Evolutionary conservation across 1,284 basidiomycete species (phyloP).

Genomic region (Prillingera fragicola): DNA sequence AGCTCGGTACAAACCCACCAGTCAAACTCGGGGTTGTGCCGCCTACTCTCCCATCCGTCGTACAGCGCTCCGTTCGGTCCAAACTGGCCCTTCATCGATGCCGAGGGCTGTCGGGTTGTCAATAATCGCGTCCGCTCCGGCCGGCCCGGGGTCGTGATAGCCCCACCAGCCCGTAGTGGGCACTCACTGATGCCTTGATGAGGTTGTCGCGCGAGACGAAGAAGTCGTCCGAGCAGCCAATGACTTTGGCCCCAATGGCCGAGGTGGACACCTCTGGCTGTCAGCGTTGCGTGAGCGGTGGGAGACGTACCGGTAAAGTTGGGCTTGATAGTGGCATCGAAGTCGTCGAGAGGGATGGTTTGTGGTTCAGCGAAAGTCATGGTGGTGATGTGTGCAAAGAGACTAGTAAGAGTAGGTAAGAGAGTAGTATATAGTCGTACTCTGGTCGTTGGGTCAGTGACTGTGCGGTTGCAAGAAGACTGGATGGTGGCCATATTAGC

Average conservation of each 20-base stretch:
- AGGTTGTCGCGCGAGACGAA: conserved; percentile 83
- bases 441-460: no score
- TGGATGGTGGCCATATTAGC: no score
- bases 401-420: neutral
- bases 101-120: conserved; percentile 57
- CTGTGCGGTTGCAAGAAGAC: no score
- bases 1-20: conserved; percentile 58
- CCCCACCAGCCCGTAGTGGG: neutral
- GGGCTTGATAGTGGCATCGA: conserved; percentile 56
- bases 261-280: conserved; percentile 78
- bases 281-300: neutral
- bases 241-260: conserved; percentile 70
- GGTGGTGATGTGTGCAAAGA: neutral
- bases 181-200: conserved; percentile 68
- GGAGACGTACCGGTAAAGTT: conserved; percentile 56
- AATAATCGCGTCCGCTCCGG: no score
- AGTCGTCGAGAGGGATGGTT: conserved; percentile 53
- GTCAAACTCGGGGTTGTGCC: conserved; percentile 82
- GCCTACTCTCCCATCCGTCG: conserved; percentile 87
- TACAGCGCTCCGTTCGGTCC: conserved; percentile 92
- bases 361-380: conserved; percentile 1
- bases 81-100: conserved; percentile 84
- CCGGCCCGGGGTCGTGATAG: no score
- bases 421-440: no score
- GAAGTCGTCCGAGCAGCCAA: conserved; percentile 87